These are phyloP conservation scores for Candida labiduridarum DNA, from an alignment of 1,139 yeast genomes.

Conservation along the genomic window DNA sequence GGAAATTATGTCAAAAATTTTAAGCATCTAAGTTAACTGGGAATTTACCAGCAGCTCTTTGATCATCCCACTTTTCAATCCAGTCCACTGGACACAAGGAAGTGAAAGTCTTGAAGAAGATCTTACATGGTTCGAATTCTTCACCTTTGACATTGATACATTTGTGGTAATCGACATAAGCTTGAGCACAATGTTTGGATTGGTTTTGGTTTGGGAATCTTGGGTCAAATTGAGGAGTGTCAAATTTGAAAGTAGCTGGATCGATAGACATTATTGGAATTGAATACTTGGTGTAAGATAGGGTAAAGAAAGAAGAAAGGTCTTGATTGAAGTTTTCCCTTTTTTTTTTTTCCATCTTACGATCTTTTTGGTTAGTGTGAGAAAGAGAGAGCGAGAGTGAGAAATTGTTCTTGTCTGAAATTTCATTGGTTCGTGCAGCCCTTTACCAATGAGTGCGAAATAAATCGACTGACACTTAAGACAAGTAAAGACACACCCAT, in stretches of 20 bases:
- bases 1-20: neutral
- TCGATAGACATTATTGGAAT: slow-evolving; percentile 41
- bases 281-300: neutral
- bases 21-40: slow-evolving; percentile 40
- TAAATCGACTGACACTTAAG: neutral
- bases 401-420: neutral
- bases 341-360: slow-evolving; percentile 7
- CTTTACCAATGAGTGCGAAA: neutral
- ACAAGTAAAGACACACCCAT: too few relatives aligned
- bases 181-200: slow-evolving; percentile 97
- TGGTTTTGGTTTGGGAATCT: slow-evolving; percentile 97
- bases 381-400: too few relatives aligned
- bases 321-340: neutral
- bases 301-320: neutral
- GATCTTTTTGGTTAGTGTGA: neutral
- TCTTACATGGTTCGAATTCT: slow-evolving; percentile 96
- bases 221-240: slow-evolving; percentile 87
- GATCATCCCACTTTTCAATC: slow-evolving; percentile 96
- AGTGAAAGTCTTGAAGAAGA: slow-evolving; percentile 87
- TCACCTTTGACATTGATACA: slow-evolving; percentile 97
- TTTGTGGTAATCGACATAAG: slow-evolving; percentile 96
- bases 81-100: slow-evolving; percentile 92
- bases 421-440: neutral
- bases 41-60: slow-evolving; percentile 66
- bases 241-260: slow-evolving; percentile 56